These are phyloP conservation scores for Hypoxylon sp. DNA, from an alignment of 2,329 filamentous ascomycete genomes.

Conservation along the genomic window DNA sequence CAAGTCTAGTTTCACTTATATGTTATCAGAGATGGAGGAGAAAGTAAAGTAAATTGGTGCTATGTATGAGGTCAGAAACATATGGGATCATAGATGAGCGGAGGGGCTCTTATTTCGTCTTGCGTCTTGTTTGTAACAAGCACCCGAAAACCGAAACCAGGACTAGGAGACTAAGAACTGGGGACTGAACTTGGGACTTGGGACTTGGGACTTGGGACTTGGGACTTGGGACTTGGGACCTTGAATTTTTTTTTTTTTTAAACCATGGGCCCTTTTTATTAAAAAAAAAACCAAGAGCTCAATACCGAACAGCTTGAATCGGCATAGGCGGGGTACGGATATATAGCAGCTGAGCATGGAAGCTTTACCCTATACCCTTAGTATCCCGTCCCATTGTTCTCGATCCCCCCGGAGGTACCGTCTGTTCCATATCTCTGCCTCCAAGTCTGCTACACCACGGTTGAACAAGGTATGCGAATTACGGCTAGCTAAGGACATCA, in stretches of 20 bases:
- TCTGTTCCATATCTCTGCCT: too few relatives aligned
- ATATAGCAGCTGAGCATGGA: constrained; percentile 20
- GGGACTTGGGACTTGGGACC: not conserved
- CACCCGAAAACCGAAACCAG: not conserved
- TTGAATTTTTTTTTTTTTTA: not conserved
- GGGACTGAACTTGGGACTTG: not conserved
- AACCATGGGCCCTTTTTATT: not conserved
- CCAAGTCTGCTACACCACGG: constrained; percentile 14
- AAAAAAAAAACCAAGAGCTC: constrained; percentile 9
- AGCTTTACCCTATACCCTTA: not conserved
- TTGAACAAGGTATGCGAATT: constrained; percentile 34
- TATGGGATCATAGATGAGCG: not conserved
- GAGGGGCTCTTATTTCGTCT: not conserved
- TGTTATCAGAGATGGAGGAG: constrained; percentile 18
- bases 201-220: not conserved
- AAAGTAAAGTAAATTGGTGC: not conserved
- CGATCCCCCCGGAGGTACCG: not conserved
- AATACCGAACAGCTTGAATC: constrained; percentile 18
- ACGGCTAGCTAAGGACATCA: constrained; percentile 26
- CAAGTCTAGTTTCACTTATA: constrained; percentile 25
- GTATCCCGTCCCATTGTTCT: not conserved
- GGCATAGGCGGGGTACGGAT: constrained; percentile 31
- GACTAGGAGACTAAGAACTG: not conserved
- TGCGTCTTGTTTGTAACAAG: constrained; percentile 1
- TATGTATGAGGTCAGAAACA: constrained; percentile 39